phyloP scores from a whole-genome alignment of 805 yeast genomes.

The Saturnispora gosingensis region DNA sequence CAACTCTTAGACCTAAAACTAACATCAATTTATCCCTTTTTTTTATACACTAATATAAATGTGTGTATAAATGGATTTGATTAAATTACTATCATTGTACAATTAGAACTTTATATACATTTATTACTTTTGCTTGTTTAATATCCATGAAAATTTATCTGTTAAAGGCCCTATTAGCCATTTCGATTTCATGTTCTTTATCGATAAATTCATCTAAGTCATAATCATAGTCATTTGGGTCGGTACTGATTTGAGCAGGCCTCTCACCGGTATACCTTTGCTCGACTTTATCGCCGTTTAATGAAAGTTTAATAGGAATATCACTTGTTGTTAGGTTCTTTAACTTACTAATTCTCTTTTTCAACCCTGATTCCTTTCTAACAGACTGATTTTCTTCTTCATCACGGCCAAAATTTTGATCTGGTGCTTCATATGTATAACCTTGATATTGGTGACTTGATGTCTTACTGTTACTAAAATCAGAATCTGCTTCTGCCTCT shows the following conservation, averaged over 20 bases:
- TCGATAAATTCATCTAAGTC: conserved; percentile 39
- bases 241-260: conserved; percentile 14
- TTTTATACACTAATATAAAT: neutral
- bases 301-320: conserved; percentile 23
- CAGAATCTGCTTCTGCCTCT: neutral
- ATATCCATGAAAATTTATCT: neutral
- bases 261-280: neutral
- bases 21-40: neutral
- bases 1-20: neutral
- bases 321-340: conserved; percentile 16
- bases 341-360: conserved; percentile 3
- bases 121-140: neutral
- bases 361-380: neutral
- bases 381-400: conserved; percentile 1
- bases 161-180: conserved; percentile 5
- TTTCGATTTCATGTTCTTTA: conserved; percentile 25
- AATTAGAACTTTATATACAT: neutral
- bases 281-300: conserved; percentile 11
- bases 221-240: conserved; percentile 39
- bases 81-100: neutral
- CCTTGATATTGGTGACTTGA: conserved; percentile 5
- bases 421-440: conserved; percentile 26
- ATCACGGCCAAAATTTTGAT: conserved; percentile 15
- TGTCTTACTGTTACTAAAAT: neutral
- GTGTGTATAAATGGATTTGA: neutral